phyloP scores from a whole-genome alignment of 1,284 basidiomycete genomes.

The Vanrija sp. region DNA sequence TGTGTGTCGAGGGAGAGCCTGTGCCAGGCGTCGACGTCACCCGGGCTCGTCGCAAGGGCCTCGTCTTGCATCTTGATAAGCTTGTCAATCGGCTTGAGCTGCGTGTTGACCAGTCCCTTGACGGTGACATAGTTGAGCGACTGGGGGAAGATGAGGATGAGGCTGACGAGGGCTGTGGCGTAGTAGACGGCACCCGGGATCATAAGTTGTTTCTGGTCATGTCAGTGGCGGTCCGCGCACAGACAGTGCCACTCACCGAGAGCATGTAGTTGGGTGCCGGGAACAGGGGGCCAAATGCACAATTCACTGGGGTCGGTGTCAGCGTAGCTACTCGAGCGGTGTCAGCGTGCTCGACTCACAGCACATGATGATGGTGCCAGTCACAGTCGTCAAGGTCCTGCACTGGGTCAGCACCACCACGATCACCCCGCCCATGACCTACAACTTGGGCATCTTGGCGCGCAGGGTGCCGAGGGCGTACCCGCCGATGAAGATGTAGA shows the following conservation, averaged over 20 bases:
- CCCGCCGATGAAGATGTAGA: constrained; percentile 64
- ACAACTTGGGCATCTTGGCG: constrained; percentile 61
- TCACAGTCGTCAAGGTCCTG: constrained; percentile 56
- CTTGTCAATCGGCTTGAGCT: constrained; percentile 34
- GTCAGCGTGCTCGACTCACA: constrained; percentile 17
- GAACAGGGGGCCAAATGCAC: constrained; percentile 57
- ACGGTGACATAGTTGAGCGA: constrained; percentile 58
- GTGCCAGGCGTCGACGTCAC: constrained; percentile 32
- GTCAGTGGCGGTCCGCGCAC: constrained; percentile 6
- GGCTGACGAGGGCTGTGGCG: constrained; percentile 58
- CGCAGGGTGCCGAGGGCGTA: constrained; percentile 61
- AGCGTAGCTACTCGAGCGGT: constrained; percentile 8
- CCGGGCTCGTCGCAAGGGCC: constrained; percentile 29
- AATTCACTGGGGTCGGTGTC: constrained; percentile 55
- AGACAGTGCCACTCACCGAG: constrained; percentile 28
- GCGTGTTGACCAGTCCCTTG: constrained; percentile 28
- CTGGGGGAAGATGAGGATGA: constrained; percentile 68
- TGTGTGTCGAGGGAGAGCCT: constrained; percentile 22
- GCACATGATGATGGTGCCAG: constrained; percentile 50
- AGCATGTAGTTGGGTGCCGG: constrained; percentile 64
- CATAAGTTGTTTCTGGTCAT: constrained; percentile 49
- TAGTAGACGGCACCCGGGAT: constrained; percentile 60
- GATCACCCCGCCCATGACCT: constrained; percentile 2
- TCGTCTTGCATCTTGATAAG: constrained; percentile 43
- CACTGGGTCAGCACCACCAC: not conserved